Evolutionary conservation across 2,329 filamentous ascomycete species (phyloP).

Genomic region (Fusarium sp.): DNA sequence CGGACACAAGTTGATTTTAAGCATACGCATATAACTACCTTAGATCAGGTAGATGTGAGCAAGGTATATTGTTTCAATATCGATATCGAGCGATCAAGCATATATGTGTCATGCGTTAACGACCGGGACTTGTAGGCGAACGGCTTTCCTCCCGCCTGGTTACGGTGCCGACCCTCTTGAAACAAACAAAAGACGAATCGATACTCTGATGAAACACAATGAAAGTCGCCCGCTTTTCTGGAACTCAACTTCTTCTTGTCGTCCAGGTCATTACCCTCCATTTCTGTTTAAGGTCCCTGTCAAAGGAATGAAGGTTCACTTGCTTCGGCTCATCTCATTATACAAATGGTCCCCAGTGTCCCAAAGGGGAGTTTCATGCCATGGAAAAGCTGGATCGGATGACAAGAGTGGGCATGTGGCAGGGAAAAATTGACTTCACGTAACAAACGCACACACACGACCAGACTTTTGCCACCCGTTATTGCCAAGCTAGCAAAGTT

Average conservation of each 20-base stretch:
- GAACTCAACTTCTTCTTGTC: not conserved
- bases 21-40: not conserved
- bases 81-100: constrained; percentile 9
- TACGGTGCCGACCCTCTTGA: not conserved
- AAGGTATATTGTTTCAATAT: constrained; percentile 22
- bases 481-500: not conserved
- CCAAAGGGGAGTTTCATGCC: not conserved
- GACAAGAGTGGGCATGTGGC: constrained; percentile 11
- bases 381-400: constrained; percentile 9
- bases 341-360: not conserved
- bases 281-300: not conserved
- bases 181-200: constrained; percentile 19
- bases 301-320: not conserved
- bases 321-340: not conserved
- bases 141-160: not conserved
- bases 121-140: not conserved
- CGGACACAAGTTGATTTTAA: not conserved
- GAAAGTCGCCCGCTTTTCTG: not conserved
- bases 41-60: not conserved
- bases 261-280: not conserved
- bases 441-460: not conserved
- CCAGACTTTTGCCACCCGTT: not conserved
- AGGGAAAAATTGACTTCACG: not conserved
- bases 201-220: constrained; percentile 8
- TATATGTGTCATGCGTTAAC: constrained; percentile 7